A percentile compares a stretch with the other conserved stretches of the same genome.
phyloP scores from a whole-genome alignment of 1,284 basidiomycete genomes.

The Cryptococcus jaspeensis region DNA sequence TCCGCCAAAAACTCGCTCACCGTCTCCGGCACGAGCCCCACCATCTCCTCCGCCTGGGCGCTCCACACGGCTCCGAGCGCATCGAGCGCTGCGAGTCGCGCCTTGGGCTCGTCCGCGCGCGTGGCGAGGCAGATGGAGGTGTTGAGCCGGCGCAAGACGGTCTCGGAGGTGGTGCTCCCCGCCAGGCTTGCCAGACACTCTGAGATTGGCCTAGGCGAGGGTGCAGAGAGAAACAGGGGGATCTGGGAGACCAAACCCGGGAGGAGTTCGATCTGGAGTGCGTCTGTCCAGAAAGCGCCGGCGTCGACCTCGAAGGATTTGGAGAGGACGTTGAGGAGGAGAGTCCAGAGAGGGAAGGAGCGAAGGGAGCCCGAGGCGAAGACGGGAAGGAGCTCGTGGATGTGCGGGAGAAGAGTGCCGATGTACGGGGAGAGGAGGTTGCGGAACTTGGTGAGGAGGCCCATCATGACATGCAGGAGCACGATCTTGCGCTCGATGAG shows the following conservation, averaged over 20 bases:
- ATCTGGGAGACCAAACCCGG: conserved; percentile 66
- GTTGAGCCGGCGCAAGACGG: conserved; percentile 75
- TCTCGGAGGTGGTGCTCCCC: conserved; percentile 59
- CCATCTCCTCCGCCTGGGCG: conserved; percentile 60
- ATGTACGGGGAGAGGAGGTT: conserved; percentile 88
- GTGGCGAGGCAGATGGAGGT: conserved; percentile 81
- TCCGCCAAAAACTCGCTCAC: conserved; percentile 55
- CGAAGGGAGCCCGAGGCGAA: conserved; percentile 49
- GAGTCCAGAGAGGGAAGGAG: conserved; percentile 60
- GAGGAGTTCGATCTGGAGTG: conserved; percentile 66
- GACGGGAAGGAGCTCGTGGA: conserved; percentile 63
- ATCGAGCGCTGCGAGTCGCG: conserved; percentile 68
- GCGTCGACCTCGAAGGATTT: conserved; percentile 78
- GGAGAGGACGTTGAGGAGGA: conserved; percentile 63
- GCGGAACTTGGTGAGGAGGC: conserved; percentile 79
- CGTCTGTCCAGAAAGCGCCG: conserved; percentile 84
- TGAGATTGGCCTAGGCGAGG: conserved; percentile 31
- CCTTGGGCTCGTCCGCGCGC: conserved; percentile 68
- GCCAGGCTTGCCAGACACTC: conserved; percentile 60
- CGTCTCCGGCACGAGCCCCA: conserved; percentile 57
- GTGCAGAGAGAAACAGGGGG: conserved; percentile 50
- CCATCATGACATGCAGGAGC: conserved; percentile 70
- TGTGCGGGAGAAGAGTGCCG: conserved; percentile 68
- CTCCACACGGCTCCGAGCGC: conserved; percentile 74
- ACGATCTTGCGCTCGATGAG: conserved; percentile 57